These are phyloP conservation scores for Candida nonsorbophila DNA, from an alignment of 805 yeast species.

Conservation along the genomic window DNA sequence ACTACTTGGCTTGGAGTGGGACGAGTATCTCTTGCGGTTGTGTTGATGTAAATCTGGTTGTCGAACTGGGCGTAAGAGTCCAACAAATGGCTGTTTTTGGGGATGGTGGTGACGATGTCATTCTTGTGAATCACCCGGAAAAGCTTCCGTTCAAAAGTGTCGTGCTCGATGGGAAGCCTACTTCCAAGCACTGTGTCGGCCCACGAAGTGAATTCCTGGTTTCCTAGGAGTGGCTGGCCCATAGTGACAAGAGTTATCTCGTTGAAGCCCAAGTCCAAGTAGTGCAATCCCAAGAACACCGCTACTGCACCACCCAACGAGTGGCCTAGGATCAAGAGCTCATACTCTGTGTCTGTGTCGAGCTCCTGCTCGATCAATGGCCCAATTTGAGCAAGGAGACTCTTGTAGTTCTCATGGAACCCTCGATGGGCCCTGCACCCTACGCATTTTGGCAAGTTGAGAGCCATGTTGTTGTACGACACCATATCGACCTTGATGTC, in stretches of 20 bases:
- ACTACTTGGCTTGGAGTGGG: conserved; percentile 25
- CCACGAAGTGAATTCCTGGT: conserved; percentile 31
- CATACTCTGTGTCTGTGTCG: conserved; percentile 13
- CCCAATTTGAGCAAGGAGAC: conserved; percentile 22
- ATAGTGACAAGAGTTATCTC: conserved; percentile 29
- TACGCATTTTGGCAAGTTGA: conserved; percentile 18
- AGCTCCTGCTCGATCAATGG: conserved; percentile 16
- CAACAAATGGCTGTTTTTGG: conserved; percentile 14
- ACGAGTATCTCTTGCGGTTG: conserved; percentile 16
- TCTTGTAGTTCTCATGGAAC: conserved; percentile 22
- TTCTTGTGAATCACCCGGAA: conserved; percentile 20
- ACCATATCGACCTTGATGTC: conserved; percentile 35
- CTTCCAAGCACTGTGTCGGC: conserved; percentile 30
- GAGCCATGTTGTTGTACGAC: conserved; percentile 17
- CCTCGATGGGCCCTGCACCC: conserved; percentile 38
- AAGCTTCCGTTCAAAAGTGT: conserved; percentile 15
- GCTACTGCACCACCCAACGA: conserved; percentile 41
- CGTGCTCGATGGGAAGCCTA: conserved; percentile 11
- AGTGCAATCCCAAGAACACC: conserved; percentile 29
- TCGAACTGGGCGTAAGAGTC: conserved; percentile 26
- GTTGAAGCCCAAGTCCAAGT: conserved; percentile 27
- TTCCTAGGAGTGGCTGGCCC: conserved; percentile 44
- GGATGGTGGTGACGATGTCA: conserved; percentile 23
- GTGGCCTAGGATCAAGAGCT: conserved; percentile 22
- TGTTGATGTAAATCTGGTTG: conserved; percentile 33